Base-by-base conservation (phyloP, 768 basidiomycete genomes). In the Serendipita sp. region DNA sequence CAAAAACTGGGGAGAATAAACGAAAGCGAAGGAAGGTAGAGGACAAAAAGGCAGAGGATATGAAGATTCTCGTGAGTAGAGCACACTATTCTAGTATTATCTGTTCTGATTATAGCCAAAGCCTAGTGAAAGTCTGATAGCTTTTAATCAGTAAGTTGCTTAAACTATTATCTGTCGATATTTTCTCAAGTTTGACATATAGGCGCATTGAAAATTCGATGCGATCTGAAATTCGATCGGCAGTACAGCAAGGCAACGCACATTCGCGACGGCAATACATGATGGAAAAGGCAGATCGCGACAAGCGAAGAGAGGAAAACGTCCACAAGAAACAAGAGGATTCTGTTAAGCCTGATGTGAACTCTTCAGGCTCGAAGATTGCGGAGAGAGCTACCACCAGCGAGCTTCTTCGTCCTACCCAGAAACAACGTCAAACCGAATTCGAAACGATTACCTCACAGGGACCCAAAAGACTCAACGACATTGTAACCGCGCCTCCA, bases 401-500 rank as follows among this genome's bases (percentile, higher is more conserved):
- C 37, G 1, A 40, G 64, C 62, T 65, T 44, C 58, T 60, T 68
- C n/a, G 66, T 40, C 29, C 63, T 3, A 34, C 27, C 8, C 36
- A 23, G 11, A 27, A 27, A 52, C 3, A 18, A 36, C 48, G 63
- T 48, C 50, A 52, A 31, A 68, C 60, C 27, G 67, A 68, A 3
- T 69, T 69, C 50, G 68, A 64, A 33, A 45, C 29, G 8, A 27
- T 73, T 27, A 80, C 79, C 3, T 76, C 83, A 10, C 80, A 83
- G 16, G 73, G 79, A 2, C 86, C 86, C 1, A 80, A 78, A 64
- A 79, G 86, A 33, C 77, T 88, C 23, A 87, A 86, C 72, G 86
- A 88, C 71, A 77, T 88, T 64, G 85, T 80, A 0, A 78, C 79
- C 64, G 85, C 83, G 34, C 86, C 87, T 10, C 87, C 86, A 1